phyloP scores from a whole-genome alignment of 2,329 filamentous ascomycete species.

The Coniella lustricola region DNA sequence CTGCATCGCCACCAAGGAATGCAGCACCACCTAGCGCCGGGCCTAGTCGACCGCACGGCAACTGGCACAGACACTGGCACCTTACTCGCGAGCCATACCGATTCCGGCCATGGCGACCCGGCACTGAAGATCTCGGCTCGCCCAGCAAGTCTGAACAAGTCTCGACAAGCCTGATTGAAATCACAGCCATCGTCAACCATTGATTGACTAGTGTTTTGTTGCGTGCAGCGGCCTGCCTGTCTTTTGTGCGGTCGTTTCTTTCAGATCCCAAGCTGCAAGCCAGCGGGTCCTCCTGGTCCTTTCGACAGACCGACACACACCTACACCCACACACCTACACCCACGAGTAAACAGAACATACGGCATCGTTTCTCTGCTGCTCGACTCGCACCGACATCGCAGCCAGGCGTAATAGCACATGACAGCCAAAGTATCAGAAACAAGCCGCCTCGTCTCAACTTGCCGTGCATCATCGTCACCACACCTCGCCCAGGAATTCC shows the following conservation, averaged over 20 bases:
- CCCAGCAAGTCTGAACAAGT: neutral
- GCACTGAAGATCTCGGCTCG: neutral
- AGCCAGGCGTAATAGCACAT: neutral
- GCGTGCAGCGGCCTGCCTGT: no score
- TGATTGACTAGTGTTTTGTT: no score
- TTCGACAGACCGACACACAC: no score
- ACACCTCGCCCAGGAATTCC: neutral
- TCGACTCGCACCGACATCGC: no score
- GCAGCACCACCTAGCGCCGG: conserved; percentile 4
- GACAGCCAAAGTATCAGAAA: conserved; percentile 1
- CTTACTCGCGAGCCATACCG: conserved; percentile 14
- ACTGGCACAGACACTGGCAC: no score
- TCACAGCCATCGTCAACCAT: no score
- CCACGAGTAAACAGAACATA: no score
- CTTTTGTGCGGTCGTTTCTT: no score
- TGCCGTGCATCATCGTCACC: neutral
- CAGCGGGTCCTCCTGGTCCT: no score
- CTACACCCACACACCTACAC: no score
- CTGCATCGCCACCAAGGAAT: neutral
- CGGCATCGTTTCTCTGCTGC: no score
- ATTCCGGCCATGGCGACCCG: conserved; percentile 5
- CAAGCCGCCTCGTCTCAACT: neutral
- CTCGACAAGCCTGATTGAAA: neutral
- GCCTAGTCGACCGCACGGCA: neutral
- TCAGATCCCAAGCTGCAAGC: no score